These are phyloP conservation scores for Xylariales sp. DNA, from an alignment of 2,329 filamentous ascomycete genomes.

Conservation along the genomic window DNA sequence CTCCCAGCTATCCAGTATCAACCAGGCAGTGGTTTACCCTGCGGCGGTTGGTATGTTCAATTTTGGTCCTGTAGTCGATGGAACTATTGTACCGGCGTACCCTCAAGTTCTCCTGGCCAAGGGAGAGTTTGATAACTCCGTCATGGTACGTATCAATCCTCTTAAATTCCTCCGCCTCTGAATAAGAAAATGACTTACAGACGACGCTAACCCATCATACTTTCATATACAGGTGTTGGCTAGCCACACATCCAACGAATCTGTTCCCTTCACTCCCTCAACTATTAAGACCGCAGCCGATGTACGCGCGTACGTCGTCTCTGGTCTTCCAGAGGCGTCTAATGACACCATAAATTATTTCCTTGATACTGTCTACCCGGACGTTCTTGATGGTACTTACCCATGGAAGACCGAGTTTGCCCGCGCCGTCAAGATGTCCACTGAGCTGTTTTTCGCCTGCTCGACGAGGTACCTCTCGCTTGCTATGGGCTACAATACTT, in stretches of 20 bases:
- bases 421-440: conserved; percentile 33
- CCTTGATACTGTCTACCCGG: conserved; percentile 41
- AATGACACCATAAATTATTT: conserved; percentile 33
- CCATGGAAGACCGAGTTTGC: conserved; percentile 38
- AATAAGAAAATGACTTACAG: not conserved
- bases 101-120: conserved; percentile 4
- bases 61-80: conserved; percentile 5
- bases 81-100: conserved; percentile 5
- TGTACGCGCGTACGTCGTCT: conserved; percentile 9
- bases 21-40: conserved; percentile 3
- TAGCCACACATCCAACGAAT: conserved; percentile 44
- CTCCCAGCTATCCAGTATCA: not conserved
- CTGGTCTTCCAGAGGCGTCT: conserved; percentile 12
- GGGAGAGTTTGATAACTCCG: not conserved
- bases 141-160: not conserved
- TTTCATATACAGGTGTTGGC: conserved; percentile 6
- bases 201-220: not conserved
- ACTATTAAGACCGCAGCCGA: conserved; percentile 32
- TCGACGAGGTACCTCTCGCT: conserved; percentile 45
- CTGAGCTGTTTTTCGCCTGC: conserved; percentile 44
- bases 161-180: not conserved
- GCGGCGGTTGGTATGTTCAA: conserved; percentile 4
- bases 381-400: conserved; percentile 34
- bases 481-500: conserved; percentile 40
- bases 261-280: conserved; percentile 32